Evolutionary conservation across 1,139 yeast species (phyloP), one percentile per base, ranked within the genome.

Genomic region (Geotrichum fermentans): DNA sequence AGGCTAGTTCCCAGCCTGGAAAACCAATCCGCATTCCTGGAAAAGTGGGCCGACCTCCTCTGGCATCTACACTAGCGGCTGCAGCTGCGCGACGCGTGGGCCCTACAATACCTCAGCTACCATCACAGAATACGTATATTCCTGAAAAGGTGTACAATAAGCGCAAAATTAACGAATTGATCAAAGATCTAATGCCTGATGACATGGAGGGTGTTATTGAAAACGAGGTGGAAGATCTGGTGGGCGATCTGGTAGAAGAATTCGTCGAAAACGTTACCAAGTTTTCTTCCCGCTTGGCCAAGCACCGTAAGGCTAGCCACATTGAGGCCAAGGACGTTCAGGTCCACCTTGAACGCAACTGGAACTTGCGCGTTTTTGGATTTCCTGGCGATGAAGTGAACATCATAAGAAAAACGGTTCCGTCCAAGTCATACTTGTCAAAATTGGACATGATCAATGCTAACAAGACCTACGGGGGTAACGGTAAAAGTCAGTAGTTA

Each of bases 311-410:
- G 64, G 79, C 88, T n/a, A 96, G 90, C 55, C 78, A 82, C 44
- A 73, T 92, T 34, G 97, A 92, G 60, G 87, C 86, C 16, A 81
- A 83, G 60, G 98, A 92, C 65, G 79, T 92, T 43, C 98, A 92
- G 67, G 70, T 92, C 51, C 96, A 92, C 64, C 73, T 92, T 58
- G 98, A 94, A 61, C 79, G 92, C 58, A 92, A 90, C 65, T 92
- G 97, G 97, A 90, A 90, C 64, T 85, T 92, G 53, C 78, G 96
- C 57, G 79, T 92, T 22, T 97, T 98, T 0, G 98, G 98, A 1
- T 88, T 82, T 65, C 47, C 47, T 13, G 79, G 95, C 16, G 98
- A 92, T 66, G 97, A 90, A 61, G 83, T 90, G 42, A 77, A 95
- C 59, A 80, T 87, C 55, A 83, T 88, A 21, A 74, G 96, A 58